Evolutionary conservation across 345 rosid species (phyloP), one percentile per base, ranked within the genome.

Genomic region (Viola odorata): DNA sequence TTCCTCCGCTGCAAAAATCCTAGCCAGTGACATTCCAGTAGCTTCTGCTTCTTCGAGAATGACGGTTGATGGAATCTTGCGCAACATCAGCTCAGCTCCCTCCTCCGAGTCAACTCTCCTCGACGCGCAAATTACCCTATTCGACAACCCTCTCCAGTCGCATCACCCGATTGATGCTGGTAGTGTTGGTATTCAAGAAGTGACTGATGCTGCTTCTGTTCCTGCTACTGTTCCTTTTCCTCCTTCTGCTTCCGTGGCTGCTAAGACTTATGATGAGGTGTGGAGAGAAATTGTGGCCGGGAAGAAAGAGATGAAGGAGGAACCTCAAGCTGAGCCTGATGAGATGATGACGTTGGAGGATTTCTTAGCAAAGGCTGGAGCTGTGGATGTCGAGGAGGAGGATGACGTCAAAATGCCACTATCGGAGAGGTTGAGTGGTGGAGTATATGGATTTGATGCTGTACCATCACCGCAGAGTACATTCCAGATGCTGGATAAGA

Each of bases 311-410:
- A 55, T 80, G 87, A 94, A 94, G 75, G 86, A 83, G 50, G 50
- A 47, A 3, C 32, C 32, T 23, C 32, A 23, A 23, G 32, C 32
- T 68, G 96, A 92, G 69, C 71, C 83, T 6, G 91, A 85, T 37
- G 89, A 85, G 64, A 72, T 89, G 88, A 87, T 87, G 82, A 94
- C 99, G 58, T 78, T 94, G 58, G 99, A 94, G 72, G 96, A 94
- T 69, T 94, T 94, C 61, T 76, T 94, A 65, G 92, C 81, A 2
- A 83, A 73, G 80, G 88, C 88, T 4, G 86, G 81, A 0, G 96
- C 83, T 6, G 78, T 81, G 23, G 61, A 62, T 45, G 61, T 77
- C 68, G 82, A 58, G 6, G 69, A 71, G 1, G 75, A 51, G 11
- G 59, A 65, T 6, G 75, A 60, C 45, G 55, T 50, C 8, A 66